Conservation (phyloP, 352 stramenopile genomes). For the Phytophthora sp. region DNA sequence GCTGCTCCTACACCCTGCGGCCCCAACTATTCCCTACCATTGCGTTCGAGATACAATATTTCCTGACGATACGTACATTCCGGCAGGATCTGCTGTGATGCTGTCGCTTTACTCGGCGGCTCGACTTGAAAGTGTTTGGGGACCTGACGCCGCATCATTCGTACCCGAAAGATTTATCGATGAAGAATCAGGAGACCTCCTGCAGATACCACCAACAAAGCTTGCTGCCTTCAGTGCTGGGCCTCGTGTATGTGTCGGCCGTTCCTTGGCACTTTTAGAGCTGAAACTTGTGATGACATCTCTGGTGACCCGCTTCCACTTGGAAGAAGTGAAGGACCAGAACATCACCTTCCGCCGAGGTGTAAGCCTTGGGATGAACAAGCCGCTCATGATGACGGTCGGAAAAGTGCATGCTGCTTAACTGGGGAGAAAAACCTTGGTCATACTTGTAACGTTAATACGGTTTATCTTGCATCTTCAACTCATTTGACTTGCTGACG, state of each 20-base stretch:
- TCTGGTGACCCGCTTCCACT: slow-evolving; percentile 49
- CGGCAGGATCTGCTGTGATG: slow-evolving; percentile 19
- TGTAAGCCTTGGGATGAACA: slow-evolving; percentile 44
- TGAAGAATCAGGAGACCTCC: slow-evolving; percentile 9
- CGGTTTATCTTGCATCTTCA: too few species aligned
- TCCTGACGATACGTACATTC: slow-evolving; percentile 43
- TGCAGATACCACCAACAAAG: slow-evolving; percentile 13
- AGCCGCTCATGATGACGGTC: slow-evolving; percentile 32
- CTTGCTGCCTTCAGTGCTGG: slow-evolving; percentile 31
- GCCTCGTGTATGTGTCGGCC: slow-evolving; percentile 22
- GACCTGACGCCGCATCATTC: slow-evolving; percentile 33
- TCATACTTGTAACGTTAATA: too few species aligned
- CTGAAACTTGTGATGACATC: slow-evolving; percentile 54
- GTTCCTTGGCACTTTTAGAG: slow-evolving; percentile 62
- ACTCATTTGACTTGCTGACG: too few species aligned
- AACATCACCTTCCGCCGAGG: slow-evolving; percentile 40
- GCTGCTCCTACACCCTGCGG: slow-evolving; percentile 38
- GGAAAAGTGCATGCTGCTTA: too few species aligned
- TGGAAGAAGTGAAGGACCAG: slow-evolving; percentile 31
- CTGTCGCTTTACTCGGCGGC: slow-evolving; percentile 37
- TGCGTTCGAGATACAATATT: slow-evolving; percentile 35
- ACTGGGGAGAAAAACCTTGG: too few species aligned
- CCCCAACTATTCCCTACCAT: slow-evolving; percentile 32
- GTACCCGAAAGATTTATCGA: slow-evolving; percentile 43
- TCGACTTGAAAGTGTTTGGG: slow-evolving; percentile 38